phyloP scores from a whole-genome alignment of 177 flowering plant species.

The Vitis hybrid region DNA sequence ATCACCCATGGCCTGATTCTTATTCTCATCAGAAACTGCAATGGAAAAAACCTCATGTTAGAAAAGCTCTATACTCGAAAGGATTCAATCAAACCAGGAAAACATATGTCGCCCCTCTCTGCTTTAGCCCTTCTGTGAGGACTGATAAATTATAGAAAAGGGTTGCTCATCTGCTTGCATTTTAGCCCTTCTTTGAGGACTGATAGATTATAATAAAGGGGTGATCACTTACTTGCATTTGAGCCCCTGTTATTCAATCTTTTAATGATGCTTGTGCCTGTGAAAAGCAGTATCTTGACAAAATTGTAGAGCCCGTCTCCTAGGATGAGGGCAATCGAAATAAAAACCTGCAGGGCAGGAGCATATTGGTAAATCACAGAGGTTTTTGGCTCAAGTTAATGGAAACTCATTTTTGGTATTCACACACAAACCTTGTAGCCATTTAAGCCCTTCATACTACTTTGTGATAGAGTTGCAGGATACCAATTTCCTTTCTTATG shows the following conservation, averaged over 20 bases:
- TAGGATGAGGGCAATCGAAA: constrained; percentile 79
- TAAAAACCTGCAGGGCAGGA: constrained; percentile 64
- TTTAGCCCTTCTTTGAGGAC: too few relatives aligned
- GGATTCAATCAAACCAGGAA: too few relatives aligned
- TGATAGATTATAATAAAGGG: too few relatives aligned
- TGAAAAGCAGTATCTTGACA: constrained; percentile 42
- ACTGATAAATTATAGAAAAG: too few relatives aligned
- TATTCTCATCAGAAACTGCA: constrained; percentile 32
- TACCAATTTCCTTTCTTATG: constrained; percentile 72
- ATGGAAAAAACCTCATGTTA: background rate
- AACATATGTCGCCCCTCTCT: too few relatives aligned
- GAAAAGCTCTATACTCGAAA: background rate
- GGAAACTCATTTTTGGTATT: too few relatives aligned
- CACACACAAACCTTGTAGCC: constrained; percentile 66
- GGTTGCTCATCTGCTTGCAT: too few relatives aligned
- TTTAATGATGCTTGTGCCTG: constrained; percentile 29
- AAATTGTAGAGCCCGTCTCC: constrained; percentile 98
- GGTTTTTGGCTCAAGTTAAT: too few relatives aligned
- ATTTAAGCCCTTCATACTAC: constrained; percentile 77
- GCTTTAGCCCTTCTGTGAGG: too few relatives aligned
- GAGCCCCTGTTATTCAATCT: constrained; percentile 23
- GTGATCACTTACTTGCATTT: constrained; percentile 34
- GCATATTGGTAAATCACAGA: background rate
- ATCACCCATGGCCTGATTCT: constrained; percentile 36
- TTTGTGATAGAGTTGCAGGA: constrained; percentile 43